Conservation (phyloP, 2,329 filamentous ascomycete genomes). For the Aspergillus melleus region DNA sequence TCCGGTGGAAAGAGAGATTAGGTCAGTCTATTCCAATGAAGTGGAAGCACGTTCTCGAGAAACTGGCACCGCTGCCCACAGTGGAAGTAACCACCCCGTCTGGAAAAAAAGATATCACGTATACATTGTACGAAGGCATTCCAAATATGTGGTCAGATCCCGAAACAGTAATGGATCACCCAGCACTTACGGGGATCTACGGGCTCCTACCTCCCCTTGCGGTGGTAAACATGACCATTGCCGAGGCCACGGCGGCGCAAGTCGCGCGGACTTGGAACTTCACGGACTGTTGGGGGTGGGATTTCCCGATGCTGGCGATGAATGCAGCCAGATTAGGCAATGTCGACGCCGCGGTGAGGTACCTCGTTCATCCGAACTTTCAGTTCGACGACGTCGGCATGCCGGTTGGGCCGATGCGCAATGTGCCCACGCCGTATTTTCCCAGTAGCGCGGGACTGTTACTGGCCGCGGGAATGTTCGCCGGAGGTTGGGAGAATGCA, state of each 20-base stretch:
- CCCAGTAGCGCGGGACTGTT: constrained; percentile 53
- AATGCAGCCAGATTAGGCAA: constrained; percentile 46
- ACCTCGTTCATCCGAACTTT: constrained; percentile 52
- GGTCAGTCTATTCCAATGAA: constrained; percentile 42
- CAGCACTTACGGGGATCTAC: constrained; percentile 48
- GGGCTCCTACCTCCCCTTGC: constrained; percentile 46
- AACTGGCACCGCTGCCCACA: constrained; percentile 55
- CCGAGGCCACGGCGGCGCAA: constrained; percentile 40
- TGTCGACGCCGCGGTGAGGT: constrained; percentile 42
- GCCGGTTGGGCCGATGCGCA: constrained; percentile 47
- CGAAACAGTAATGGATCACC: constrained; percentile 43
- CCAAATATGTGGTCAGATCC: constrained; percentile 45
- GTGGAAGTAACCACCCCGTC: constrained; percentile 29
- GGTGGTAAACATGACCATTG: constrained; percentile 38
- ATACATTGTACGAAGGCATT: constrained; percentile 57
- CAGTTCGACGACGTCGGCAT: constrained; percentile 60
- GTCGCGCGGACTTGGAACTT: constrained; percentile 46
- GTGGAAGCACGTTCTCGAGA: constrained; percentile 53
- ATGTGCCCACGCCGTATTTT: constrained; percentile 59
- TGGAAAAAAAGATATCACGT: constrained; percentile 37
- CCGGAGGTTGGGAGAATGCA: constrained; percentile 53
- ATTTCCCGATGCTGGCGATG: constrained; percentile 50
- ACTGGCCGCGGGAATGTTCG: constrained; percentile 58
- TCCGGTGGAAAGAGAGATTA: constrained; percentile 54
- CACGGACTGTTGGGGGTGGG: constrained; percentile 48